phyloP scores from a whole-genome alignment of 169 alveolate species.

The Cryptosporidium ubiquitum region DNA sequence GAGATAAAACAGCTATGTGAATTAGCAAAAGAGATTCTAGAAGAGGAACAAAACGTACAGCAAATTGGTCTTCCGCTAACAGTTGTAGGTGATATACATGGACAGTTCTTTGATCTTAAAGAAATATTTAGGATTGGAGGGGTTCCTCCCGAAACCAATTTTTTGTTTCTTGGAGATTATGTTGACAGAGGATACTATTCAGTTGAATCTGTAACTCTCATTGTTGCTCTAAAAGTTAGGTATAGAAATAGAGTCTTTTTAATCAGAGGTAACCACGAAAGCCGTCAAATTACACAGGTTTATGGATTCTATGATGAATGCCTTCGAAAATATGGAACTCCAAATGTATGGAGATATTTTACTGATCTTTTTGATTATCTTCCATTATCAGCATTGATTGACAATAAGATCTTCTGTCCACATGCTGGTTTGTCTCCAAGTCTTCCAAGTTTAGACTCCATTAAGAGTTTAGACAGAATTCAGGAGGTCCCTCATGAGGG shows the following conservation, averaged over 20 bases:
- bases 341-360: slow-evolving; percentile 91
- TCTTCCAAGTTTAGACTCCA: slow-evolving; percentile 91
- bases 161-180: slow-evolving; percentile 84
- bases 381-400: slow-evolving; percentile 85
- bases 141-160: slow-evolving; percentile 81
- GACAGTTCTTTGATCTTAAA: slow-evolving; percentile 88
- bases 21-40: slow-evolving; percentile 86
- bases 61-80: slow-evolving; percentile 85
- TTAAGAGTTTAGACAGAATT: slow-evolving; percentile 89
- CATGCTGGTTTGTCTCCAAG: slow-evolving; percentile 99
- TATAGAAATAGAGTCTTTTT: slow-evolving; percentile 96
- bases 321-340: slow-evolving; percentile 90
- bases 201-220: slow-evolving; percentile 90
- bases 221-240: slow-evolving; percentile 95
- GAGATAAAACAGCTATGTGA: slow-evolving; percentile 80
- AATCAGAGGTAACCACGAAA: slow-evolving; percentile 96
- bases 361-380: slow-evolving; percentile 92
- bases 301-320: slow-evolving; percentile 94
- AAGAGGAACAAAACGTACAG: slow-evolving; percentile 87
- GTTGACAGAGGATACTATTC: slow-evolving; percentile 91
- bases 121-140: slow-evolving; percentile 78
- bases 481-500: slow-evolving; percentile 99
- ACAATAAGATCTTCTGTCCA: slow-evolving; percentile 91
- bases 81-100: slow-evolving; percentile 90
- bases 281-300: slow-evolving; percentile 95